phyloP scores from a whole-genome alignment of 2,329 filamentous ascomycete species.

The Fonsecaea pedrosoi region DNA sequence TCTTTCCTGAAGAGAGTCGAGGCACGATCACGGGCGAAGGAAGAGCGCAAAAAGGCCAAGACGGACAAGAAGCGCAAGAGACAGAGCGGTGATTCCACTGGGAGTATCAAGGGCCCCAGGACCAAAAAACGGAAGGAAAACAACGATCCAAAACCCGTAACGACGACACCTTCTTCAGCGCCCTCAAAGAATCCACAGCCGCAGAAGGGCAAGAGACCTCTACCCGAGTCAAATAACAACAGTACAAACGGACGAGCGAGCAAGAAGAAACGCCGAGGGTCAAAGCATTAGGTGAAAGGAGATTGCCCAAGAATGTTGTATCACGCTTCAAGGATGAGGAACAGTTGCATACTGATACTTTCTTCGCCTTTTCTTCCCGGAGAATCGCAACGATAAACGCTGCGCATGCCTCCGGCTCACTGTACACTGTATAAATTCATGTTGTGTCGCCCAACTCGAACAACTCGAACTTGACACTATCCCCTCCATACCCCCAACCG shows the following conservation, averaged over 20 bases:
- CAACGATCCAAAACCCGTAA: conserved; percentile 8
- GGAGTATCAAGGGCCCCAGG: conserved; percentile 28
- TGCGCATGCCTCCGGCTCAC: neutral
- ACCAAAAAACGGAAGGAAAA: conserved; percentile 35
- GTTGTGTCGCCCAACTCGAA: conserved; percentile 25
- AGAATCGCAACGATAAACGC: neutral
- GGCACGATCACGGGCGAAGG: conserved; percentile 51
- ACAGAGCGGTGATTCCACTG: conserved; percentile 33
- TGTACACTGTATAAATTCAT: neutral
- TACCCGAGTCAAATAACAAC: conserved; percentile 6
- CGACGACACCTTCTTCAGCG: neutral
- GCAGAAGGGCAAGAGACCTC: conserved; percentile 21
- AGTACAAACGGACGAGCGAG: conserved; percentile 11
- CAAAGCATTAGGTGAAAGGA: neutral
- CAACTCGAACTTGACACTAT: neutral
- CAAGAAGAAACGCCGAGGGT: conserved; percentile 17
- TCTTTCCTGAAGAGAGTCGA: conserved; percentile 50
- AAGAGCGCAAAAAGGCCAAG: conserved; percentile 48
- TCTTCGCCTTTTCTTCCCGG: neutral
- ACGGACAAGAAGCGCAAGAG: conserved; percentile 52
- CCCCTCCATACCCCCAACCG: neutral
- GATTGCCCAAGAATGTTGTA: neutral
- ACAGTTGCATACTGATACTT: neutral
- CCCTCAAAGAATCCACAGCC: conserved; percentile 3
- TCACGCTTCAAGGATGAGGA: neutral